Percentiles rank a stretch among this genome's conserved stretches.
Evolutionary conservation across 2,329 filamentous ascomycete genomes (phyloP).

Genomic region (Aspergillus neoniger): DNA sequence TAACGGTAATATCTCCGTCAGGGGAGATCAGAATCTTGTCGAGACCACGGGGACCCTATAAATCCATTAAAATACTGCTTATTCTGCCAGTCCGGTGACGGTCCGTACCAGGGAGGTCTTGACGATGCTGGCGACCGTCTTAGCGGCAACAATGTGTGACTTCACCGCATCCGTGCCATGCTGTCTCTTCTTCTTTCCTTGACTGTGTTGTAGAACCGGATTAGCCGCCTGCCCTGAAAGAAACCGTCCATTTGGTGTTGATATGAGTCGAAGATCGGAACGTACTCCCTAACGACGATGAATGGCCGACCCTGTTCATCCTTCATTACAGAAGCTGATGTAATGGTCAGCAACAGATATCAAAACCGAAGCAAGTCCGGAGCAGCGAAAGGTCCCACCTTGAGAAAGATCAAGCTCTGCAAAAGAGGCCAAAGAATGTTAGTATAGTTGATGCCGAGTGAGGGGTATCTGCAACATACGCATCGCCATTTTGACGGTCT

Average conservation of each 20-base stretch:
- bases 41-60: slow-evolving; percentile 80
- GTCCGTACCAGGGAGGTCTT: slow-evolving; percentile 78
- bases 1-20: slow-evolving; percentile 98
- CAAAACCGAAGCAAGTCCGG: neutral
- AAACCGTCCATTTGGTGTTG: neutral
- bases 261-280: slow-evolving; percentile 29
- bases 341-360: slow-evolving; percentile 24
- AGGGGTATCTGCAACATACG: slow-evolving; percentile 46
- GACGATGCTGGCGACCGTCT: slow-evolving; percentile 94
- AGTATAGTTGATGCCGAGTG: slow-evolving; percentile 29
- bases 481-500: slow-evolving; percentile 50
- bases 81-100: slow-evolving; percentile 1
- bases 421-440: slow-evolving; percentile 23
- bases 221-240: slow-evolving; percentile 13
- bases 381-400: slow-evolving; percentile 31
- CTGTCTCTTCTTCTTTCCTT: slow-evolving; percentile 96
- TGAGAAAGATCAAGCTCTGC: slow-evolving; percentile 53
- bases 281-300: slow-evolving; percentile 96
- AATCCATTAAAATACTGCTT: slow-evolving; percentile 7
- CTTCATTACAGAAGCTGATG: slow-evolving; percentile 74
- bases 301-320: slow-evolving; percentile 97
- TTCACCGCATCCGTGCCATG: slow-evolving; percentile 98
- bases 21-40: slow-evolving; percentile 99
- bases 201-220: slow-evolving; percentile 54
- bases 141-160: slow-evolving; percentile 93